Percentiles rank a stretch among this genome's conserved stretches.
Conservation (phyloP, 176 grass and related monocot genomes). For the Ensete glaucum region DNA sequence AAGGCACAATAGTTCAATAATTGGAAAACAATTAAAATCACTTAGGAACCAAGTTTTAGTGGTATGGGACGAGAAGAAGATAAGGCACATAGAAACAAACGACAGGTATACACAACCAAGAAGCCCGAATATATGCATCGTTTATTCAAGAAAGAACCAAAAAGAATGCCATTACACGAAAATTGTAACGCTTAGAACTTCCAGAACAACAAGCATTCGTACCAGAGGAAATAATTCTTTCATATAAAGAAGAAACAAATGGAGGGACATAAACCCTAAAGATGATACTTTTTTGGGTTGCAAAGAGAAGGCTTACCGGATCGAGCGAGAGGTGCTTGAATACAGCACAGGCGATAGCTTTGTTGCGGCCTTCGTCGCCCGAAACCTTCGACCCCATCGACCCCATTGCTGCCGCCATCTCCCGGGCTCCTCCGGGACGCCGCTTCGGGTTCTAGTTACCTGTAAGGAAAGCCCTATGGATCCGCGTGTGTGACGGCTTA, state of each 20-base stretch:
- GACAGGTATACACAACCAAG: no score
- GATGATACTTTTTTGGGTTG: not conserved
- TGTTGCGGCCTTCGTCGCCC: constrained; percentile 32
- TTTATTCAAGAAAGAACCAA: no score
- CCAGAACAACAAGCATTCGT: no score
- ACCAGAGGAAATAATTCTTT: not conserved
- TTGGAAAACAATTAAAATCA: no score
- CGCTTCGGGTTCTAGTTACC: not conserved
- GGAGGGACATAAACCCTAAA: not conserved
- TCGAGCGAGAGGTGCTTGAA: constrained; percentile 54
- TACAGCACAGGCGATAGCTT: constrained; percentile 51
- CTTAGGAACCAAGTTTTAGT: no score
- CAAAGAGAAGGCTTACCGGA: constrained; percentile 27
- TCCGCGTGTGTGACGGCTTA: not conserved
- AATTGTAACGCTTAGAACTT: no score
- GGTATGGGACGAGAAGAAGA: no score
- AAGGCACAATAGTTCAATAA: no score
- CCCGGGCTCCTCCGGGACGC: not conserved
- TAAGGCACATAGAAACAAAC: no score
- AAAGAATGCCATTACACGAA: no score
- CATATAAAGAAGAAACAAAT: not conserved
- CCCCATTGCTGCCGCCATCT: not conserved
- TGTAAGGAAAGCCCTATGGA: not conserved
- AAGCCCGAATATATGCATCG: no score
- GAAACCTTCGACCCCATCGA: constrained; percentile 1